Base-by-base conservation (phyloP, 257 asterid species). In the Coffea canephora region DNA sequence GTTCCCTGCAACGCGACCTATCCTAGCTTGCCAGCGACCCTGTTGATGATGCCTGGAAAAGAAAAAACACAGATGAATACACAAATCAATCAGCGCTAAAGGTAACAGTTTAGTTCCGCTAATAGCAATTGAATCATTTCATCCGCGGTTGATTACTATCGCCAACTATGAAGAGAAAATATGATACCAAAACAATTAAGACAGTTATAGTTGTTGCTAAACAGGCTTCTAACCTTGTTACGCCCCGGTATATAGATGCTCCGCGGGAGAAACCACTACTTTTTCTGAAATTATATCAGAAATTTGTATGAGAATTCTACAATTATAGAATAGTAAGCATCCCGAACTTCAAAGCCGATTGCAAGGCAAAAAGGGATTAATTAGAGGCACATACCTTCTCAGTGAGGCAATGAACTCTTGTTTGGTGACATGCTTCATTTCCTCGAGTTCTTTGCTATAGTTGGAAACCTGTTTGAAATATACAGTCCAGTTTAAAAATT, bases 21-120 rank as follows among this genome's bases (percentile, higher is more conserved):
- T 96, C 82, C 99, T 87, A 21, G 99, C 99, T 79, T 96, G 99
- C 99, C 99, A 96, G 0, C 99, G 89, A 19, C 98, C 99, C 89
- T 96, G 99, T 64, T 96, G 99, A 80, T 94, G 99, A 88, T 96
- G 98, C 92, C 99, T 96, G 90, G 83, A 80, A 69, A 69, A 39
- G 57, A 68, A 49, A 9, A 65, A 49, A 11, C 0, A 36, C 70
- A 12, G 12, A 74, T 67, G 10, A 80, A 41, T 48, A 65, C 5
- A 7, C 4, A 15, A 68, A 11, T 41, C 18, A 23, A 2, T 74
- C 31, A 21, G 73, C 39, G 1, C 12, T 16, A 9, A 31, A n/a
- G 8, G 49, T n/a, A 71, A n/a, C 36, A n/a, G 18, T 71, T n/a
- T 34, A 43, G 45, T 45, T 71, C 59, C 61, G 43, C 36, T 9